Base-by-base conservation (phyloP, 2,329 filamentous ascomycete species). In the Exophiala calicioides region DNA sequence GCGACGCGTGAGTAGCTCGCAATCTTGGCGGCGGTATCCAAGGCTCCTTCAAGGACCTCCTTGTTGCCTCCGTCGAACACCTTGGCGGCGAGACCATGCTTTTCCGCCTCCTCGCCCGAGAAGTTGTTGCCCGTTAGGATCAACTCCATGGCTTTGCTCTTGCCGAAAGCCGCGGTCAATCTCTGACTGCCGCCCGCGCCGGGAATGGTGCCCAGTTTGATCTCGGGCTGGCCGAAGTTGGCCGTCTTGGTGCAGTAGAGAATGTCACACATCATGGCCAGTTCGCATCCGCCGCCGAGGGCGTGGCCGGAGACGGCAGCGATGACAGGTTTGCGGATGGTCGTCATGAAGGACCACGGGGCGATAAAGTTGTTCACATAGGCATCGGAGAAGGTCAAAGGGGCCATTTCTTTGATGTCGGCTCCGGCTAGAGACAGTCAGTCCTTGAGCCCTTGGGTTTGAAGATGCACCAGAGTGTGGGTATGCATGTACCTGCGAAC, bases 321-420 rank as follows among this genome's bases (percentile, higher is more conserved):
- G 57, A 98, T 90, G 62, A 97, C 82, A 43, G 93, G 93, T 68
- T 94, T 97, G 73, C 95, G 94, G 67, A 97, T 77, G 53, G 81
- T 77, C 19, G 89, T 86, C 35, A 96, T 80, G 54, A 86, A 78
- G 4, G 90, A 95, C 93, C 93, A 98, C 7, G 83, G 83, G 66
- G 95, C 90, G 69, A 98, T 97, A 69, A 98, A 98, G 65, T 94
- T 88, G 58, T 76, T 82, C 36, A 82, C 86, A 74, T 96, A 97
- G 29, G 93, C 91, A 56, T 85, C 76, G 54, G 87, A 81, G 72
- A 98, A 98, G 44, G 85, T 90, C 29, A 96, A 81, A 51, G 89
- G 84, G 21, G 89, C 87, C 93, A 98, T 98, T 72, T 98, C 93
- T 71, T 97, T 97, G 75, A 98, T 98, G 70, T 98, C 93, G 52